These are phyloP conservation scores for Mucuna pruriens DNA, from an alignment of 306 rosid genomes.

Conservation along the genomic window DNA sequence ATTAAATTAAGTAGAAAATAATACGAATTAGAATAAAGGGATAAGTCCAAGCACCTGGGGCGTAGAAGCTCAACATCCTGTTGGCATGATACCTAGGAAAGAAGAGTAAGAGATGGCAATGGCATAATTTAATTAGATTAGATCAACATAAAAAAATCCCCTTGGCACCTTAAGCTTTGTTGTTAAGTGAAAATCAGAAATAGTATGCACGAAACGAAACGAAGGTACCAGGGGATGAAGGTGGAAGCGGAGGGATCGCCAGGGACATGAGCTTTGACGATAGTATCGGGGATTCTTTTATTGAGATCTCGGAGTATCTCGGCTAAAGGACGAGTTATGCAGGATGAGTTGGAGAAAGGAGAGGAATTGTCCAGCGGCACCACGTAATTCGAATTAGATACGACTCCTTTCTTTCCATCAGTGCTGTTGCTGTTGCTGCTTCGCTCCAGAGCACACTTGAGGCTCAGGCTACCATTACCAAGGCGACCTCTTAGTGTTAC, in stretches of 20 bases:
- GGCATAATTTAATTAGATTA: background rate
- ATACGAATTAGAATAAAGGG: conserved; percentile 8
- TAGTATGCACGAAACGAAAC: too few relatives aligned
- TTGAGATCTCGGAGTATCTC: conserved; percentile 93
- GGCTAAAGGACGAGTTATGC: conserved; percentile 81
- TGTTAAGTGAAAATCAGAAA: too few relatives aligned
- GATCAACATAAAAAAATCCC: too few relatives aligned
- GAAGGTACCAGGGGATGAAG: conserved; percentile 91
- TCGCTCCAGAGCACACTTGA: conserved; percentile 52
- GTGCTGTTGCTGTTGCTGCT: conserved; percentile 32
- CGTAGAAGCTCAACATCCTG: conserved; percentile 96
- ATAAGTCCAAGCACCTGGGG: conserved; percentile 70
- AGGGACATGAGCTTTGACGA: conserved; percentile 47
- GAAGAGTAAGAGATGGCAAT: background rate
- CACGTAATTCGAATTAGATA: conserved; percentile 81
- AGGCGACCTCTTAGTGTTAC: background rate
- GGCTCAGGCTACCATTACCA: conserved; percentile 11
- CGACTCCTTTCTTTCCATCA: conserved; percentile 54
- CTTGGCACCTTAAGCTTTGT: too few relatives aligned
- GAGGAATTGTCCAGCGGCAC: conserved; percentile 86
- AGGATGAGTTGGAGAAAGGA: conserved; percentile 69
- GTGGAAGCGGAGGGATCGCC: conserved; percentile 51
- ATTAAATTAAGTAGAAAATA: too few relatives aligned
- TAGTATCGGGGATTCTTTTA: conserved; percentile 87
- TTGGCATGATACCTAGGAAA: conserved; percentile 89